Evolutionary conservation across 2,329 filamentous ascomycete genomes (phyloP), one percentile per base, ranked within the genome.

Genomic region (Ilyonectria mors-panacis): DNA sequence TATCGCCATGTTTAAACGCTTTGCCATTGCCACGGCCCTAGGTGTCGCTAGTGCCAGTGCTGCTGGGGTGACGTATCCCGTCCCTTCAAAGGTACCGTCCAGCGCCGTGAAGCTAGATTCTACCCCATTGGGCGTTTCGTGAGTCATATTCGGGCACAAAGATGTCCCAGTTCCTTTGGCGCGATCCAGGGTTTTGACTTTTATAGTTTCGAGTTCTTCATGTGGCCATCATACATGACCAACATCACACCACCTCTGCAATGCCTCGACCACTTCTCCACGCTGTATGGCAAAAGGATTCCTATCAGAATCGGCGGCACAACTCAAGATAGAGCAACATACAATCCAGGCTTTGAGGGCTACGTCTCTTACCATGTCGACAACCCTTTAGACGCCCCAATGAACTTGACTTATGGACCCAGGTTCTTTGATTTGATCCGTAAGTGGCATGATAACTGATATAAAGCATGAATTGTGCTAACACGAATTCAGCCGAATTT

Each of bases 231-330:
- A 10, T 47, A 47, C 44, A 47, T 47, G 44, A 19, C 21, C n/a
- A 47, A 47, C 44, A 9, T 47, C n/a, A 47, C n/a, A 19, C 17
- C n/a, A 19, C 17, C 44, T 47, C 21, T 19, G 12, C 17, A 23
- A 19, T 47, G 44, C 44, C 17, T 60, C 9, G 13, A 37, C n/a
- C 58, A 51, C 17, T 51, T 60, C 44, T 35, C 44, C 8, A 23
- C 30, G 19, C 47, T 60, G 33, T 60, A 60, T 21, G 47, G 33
- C 13, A 53, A 50, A 37, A 33, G 17, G 10, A 42, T 51, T n/a
- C 58, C 58, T 9, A 51, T 60, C 37, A 42, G 58, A 13, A 60
- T 60, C 23, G 58, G 58, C 23, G 58, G 58, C 58, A 60, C 58
- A 13, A 60, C 58, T 37, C 58, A 60, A 13, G 58, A 60, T 28